Base-by-base conservation (phyloP, 2,329 filamentous ascomycete genomes). In the Coniella vitis region DNA sequence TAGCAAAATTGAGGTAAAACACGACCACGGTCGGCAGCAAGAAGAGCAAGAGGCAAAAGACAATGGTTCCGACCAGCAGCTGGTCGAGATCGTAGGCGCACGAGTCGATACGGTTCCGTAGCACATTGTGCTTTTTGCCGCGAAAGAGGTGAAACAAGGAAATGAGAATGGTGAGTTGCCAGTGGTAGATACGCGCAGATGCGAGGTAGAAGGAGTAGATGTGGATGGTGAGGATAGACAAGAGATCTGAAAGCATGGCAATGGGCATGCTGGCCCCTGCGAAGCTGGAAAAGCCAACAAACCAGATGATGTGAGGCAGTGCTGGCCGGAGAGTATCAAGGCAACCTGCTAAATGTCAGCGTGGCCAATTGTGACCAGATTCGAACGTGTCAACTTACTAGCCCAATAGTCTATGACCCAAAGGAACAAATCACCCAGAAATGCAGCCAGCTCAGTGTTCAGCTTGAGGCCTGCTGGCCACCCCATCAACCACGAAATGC, bases 351-450 rank as follows among this genome's bases (percentile, higher is more conserved):
- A 20, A 31, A 42, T 51, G 57, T 67, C 49, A 66, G 60, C 45
- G 35, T 12, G 9, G 7, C 5, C 17, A 16, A 19, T 19, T 3
- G 7, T 29, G 7, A 12, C 20, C n/a, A n/a, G 9, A 22, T 19
- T 29, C n/a, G 16, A 19, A 36, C 13, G 29, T 22, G 21, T 22
- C 41, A 34, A 70, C 79, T 63, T 71, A 87, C 86, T 86, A 49
- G 88, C 87, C 93, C 93, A 98, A 63, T 96, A 94, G 56, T 96
- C 90, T 56, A 98, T 97, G 41, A 98, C 93, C 93, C 93, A 98
- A 3, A 97, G 73, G 62, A 98, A 98, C 3, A 98, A 71, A 61
- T 97, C 91, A 55, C 93, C 93, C 12, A 98, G 76, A 59, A 98
- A 98, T n/a, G 81, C 79, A 2, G 90, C 93, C 35, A 98, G 74